Base-by-base conservation (phyloP, 148 eudicot species). In the Vaccinium myrtillus region DNA sequence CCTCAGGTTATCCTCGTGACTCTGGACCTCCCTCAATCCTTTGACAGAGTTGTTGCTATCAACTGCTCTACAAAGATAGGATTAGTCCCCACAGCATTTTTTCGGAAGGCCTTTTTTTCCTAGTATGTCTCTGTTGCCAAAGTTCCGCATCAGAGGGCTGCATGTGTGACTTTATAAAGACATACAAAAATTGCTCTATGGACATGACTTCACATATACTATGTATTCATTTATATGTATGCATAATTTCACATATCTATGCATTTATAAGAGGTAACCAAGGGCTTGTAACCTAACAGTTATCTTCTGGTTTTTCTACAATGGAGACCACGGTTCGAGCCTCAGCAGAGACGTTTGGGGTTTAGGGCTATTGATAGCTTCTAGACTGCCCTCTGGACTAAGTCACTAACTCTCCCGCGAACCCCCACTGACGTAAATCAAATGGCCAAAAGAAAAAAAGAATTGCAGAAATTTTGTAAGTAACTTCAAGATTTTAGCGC, bases 21-120 rank as follows among this genome's bases (percentile, higher is more conserved):
- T 65, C 83, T 61, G 21, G 10, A 27, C 67, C 48, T 61, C 80
- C 36, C 36, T 67, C 23, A 30, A 78, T 8, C 81, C 63, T 79
- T 48, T 14, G 65, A 30, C 70, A 59, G 81, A 79, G 27, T 36
- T 39, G 82, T 58, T 51, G 18, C 70, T 58, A 14, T 80, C 82
- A 48, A 79, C 6, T 80, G 30, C 8, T 8, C 51, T 55, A 16
- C 82, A 19, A 39, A 53, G 19, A 63, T 14, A 6, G 58, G 21
- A 9, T 77, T 75, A 75, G 83, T 69, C 83, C 83, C 83, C 83
- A 81, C 83, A n/a, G 19, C 83, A 59, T 59, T 63, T 25, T 8
- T 79, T 43, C 30, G 48, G 25, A 51, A 49, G 12, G 21, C 46
- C 14, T 61, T 53, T 56, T 59, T 53, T 59, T 11, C 36, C 36